Percentiles rank a stretch among this genome's conserved stretches.
These are phyloP conservation scores for Pistacia vera DNA, from an alignment of 345 rosid species.

Conservation along the genomic window DNA sequence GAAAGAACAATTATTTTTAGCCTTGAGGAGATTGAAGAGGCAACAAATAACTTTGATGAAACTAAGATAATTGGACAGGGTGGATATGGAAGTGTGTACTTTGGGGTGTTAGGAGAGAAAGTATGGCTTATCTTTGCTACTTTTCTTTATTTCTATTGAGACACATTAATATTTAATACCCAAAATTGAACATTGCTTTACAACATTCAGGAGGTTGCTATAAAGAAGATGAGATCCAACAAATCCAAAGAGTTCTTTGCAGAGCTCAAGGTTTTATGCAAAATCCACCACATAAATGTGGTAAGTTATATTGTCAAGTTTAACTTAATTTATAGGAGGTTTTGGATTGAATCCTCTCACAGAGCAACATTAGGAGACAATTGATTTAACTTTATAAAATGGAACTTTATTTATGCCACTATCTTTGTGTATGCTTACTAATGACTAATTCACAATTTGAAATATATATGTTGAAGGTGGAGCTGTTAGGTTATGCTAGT, in stretches of 20 bases:
- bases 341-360: too few species aligned
- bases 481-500: conserved; percentile 60
- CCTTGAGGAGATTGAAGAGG: conserved; percentile 55
- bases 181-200: not conserved
- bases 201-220: conserved; percentile 56
- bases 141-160: not conserved
- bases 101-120: conserved; percentile 44
- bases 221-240: conserved; percentile 72
- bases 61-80: conserved; percentile 59
- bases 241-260: conserved; percentile 71
- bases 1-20: conserved; percentile 50
- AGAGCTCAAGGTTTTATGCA: conserved; percentile 69
- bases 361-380: too few species aligned
- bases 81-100: conserved; percentile 59
- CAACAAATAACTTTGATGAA: conserved; percentile 52
- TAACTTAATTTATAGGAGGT: not conserved
- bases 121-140: conserved; percentile 23
- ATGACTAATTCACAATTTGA: too few species aligned
- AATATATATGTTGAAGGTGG: conserved; percentile 42
- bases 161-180: not conserved
- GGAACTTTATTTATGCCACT: too few species aligned
- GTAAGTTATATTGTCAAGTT: conserved; percentile 29
- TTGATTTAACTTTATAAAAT: too few species aligned
- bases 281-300: conserved; percentile 70
- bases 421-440: too few species aligned